A percentile compares a stretch with the other conserved stretches of the same genome.
These are phyloP conservation scores for Hypoxylon subgilvum DNA, from an alignment of 495 filamentous ascomycete genomes.

Conservation along the genomic window DNA sequence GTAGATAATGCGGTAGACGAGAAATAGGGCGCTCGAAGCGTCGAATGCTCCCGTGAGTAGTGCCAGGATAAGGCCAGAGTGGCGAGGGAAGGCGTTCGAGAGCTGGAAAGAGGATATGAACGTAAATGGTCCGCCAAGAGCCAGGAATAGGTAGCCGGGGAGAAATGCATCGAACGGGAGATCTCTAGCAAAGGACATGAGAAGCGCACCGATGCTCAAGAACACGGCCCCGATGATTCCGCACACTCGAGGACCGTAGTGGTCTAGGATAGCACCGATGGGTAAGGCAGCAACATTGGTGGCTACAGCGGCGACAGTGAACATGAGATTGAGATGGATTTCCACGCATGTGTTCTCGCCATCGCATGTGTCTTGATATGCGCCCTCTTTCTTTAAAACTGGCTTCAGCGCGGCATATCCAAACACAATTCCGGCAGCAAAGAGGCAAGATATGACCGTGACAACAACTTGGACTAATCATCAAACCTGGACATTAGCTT, in stretches of 20 bases:
- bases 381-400: conserved; percentile 74
- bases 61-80: conserved; percentile 83
- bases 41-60: conserved; percentile 90
- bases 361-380: conserved; percentile 69
- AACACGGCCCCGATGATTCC: conserved; percentile 74
- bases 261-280: conserved; percentile 83
- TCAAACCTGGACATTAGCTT: conserved; percentile 18
- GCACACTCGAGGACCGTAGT: conserved; percentile 77
- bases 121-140: conserved; percentile 85
- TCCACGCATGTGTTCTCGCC: conserved; percentile 70
- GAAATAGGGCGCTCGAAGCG: conserved; percentile 84
- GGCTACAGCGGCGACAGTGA: conserved; percentile 86
- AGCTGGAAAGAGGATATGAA: conserved; percentile 92
- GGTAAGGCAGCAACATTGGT: conserved; percentile 82
- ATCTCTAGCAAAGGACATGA: conserved; percentile 72
- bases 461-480: conserved; percentile 63
- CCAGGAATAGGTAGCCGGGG: conserved; percentile 78
- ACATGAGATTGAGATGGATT: conserved; percentile 89
- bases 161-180: conserved; percentile 75
- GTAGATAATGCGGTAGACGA: conserved; percentile 81
- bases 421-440: conserved; percentile 81
- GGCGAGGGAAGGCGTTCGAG: conserved; percentile 87
- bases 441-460: conserved; percentile 80
- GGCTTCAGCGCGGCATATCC: conserved; percentile 86
- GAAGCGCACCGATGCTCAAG: conserved; percentile 69